A percentile compares a stretch with the other conserved stretches of the same genome.
Evolutionary conservation across 176 grass and related monocot species (phyloP).

Genomic region (Pontederia paniculata): DNA sequence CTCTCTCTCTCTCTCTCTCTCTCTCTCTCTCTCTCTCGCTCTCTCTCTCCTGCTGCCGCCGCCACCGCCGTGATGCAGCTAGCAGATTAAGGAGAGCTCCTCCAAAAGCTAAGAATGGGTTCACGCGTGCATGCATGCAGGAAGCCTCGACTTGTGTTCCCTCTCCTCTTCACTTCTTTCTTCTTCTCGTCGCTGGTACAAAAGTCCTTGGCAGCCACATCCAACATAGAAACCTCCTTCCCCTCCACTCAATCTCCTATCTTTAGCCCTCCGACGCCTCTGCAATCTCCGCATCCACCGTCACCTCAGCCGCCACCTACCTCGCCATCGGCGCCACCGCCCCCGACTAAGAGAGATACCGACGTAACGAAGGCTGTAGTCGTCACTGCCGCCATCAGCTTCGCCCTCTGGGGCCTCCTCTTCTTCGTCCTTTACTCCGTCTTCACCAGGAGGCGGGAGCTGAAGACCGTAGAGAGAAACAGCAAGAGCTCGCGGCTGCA

Average conservation of each 20-base stretch:
- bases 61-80: no score
- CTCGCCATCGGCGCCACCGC: slow-evolving; percentile 9
- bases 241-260: slow-evolving; percentile 40
- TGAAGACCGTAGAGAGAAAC: slow-evolving; percentile 4
- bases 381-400: slow-evolving; percentile 70
- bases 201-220: not conserved
- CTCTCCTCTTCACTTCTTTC: not conserved
- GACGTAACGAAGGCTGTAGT: slow-evolving; percentile 40
- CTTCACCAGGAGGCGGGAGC: slow-evolving; percentile 19
- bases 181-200: slow-evolving; percentile 14
- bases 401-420: slow-evolving; percentile 53
- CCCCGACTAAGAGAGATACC: slow-evolving; percentile 28
- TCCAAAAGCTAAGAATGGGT: no score
- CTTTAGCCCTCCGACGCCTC: slow-evolving; percentile 34
- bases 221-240: slow-evolving; percentile 17
- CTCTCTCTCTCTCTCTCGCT: no score
- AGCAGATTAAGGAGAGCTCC: no score
- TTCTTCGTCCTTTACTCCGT: slow-evolving; percentile 59
- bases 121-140: no score
- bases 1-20: no score
- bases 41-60: no score
- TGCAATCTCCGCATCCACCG: not conserved
- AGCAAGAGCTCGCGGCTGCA: slow-evolving; percentile 12
- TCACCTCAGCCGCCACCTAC: no score
- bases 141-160: no score